Evolutionary conservation across 805 yeast species (phyloP), one percentile per base, ranked within the genome.

Genomic region (Pichia membranifaciens): DNA sequence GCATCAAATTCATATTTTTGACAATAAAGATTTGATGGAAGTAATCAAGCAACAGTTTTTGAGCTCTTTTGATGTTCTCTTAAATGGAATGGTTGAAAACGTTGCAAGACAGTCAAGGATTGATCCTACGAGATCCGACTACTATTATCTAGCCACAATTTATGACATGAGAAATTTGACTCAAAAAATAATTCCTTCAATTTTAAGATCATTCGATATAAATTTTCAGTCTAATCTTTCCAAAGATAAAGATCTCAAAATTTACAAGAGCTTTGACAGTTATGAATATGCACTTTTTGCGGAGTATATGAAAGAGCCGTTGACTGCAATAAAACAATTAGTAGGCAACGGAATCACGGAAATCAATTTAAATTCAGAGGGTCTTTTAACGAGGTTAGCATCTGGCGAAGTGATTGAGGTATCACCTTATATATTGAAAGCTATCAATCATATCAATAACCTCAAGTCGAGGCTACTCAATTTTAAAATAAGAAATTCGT

Each of bases 271-370:
- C 3, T 55, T 81, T 45, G 72, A 70, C 17, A 70, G 71, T 45
- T 67, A 77, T 60, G 84, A 81, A 51, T 60, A 67, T 12, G 73
- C 75, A 1, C 67, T 84, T 5, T 80, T 81, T 54, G 75, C 73
- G 13, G 72, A 74, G 18, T 82, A 74, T 54, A 64, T 79, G 43
- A 69, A 72, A 5, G 74, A 72, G 43, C 74, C 79, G 60, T 71
- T 78, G 53, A 54, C 67, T 13, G 54, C 64, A 45, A 48, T 76
- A 36, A 65, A 68, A 3, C 69, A 61, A 41, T 72, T 71, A 28
- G 60, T 70, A n/a, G 61, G 64, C 46, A 59, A 57, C 28, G 79
- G 76, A 28, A 65, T 72, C 37, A 61, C 63, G 38, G n/a, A 40
- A 13, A 5, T 50, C 5, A 36, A 41, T 17, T 31, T 32, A 15